phyloP scores from a whole-genome alignment of 495 filamentous ascomycete genomes.

The Aspergillus saccharolyticus region DNA sequence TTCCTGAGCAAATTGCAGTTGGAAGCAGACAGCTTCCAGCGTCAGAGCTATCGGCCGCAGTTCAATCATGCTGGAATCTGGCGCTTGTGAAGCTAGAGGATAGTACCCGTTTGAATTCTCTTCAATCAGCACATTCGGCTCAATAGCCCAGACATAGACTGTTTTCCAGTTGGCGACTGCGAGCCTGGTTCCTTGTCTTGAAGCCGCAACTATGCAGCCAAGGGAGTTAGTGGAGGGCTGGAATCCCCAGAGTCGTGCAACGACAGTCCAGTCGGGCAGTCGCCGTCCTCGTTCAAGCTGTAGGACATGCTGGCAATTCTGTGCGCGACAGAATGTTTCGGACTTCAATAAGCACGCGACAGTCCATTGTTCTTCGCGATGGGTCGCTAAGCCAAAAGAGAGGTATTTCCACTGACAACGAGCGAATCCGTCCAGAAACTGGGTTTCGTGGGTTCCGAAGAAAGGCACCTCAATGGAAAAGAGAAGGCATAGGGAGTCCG shows the following conservation, averaged over 20 bases:
- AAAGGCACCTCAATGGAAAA: slow-evolving; percentile 43
- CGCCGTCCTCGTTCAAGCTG: slow-evolving; percentile 42
- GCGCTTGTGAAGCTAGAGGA: slow-evolving; percentile 22
- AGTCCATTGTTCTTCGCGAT: slow-evolving; percentile 36
- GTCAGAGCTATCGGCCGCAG: slow-evolving; percentile 32
- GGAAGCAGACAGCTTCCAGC: slow-evolving; percentile 38
- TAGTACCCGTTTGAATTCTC: slow-evolving; percentile 27
- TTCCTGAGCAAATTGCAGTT: slow-evolving; percentile 32
- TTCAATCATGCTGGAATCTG: slow-evolving; percentile 21
- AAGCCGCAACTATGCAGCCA: slow-evolving; percentile 41
- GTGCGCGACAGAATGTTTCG: slow-evolving; percentile 19
- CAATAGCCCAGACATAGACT: slow-evolving; percentile 42
- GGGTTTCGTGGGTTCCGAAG: slow-evolving; percentile 31
- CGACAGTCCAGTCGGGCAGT: slow-evolving; percentile 30
- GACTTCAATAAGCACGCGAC: slow-evolving; percentile 39
- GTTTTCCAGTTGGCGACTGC: slow-evolving; percentile 44
- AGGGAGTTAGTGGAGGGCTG: slow-evolving; percentile 31
- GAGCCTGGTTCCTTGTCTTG: slow-evolving; percentile 34
- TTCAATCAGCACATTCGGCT: slow-evolving; percentile 32
- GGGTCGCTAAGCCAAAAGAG: slow-evolving; percentile 36
- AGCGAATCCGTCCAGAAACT: slow-evolving; percentile 2
- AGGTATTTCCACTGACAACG: slow-evolving; percentile 41
- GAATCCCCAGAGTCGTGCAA: slow-evolving; percentile 41
- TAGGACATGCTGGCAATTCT: slow-evolving; percentile 32
- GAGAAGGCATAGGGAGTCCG: slow-evolving; percentile 22